Percentiles rank a stretch among this genome's conserved stretches.
These are phyloP conservation scores for Elaeis oleifera DNA, from an alignment of 202 grass and related monocot genomes.

Conservation along the genomic window DNA sequence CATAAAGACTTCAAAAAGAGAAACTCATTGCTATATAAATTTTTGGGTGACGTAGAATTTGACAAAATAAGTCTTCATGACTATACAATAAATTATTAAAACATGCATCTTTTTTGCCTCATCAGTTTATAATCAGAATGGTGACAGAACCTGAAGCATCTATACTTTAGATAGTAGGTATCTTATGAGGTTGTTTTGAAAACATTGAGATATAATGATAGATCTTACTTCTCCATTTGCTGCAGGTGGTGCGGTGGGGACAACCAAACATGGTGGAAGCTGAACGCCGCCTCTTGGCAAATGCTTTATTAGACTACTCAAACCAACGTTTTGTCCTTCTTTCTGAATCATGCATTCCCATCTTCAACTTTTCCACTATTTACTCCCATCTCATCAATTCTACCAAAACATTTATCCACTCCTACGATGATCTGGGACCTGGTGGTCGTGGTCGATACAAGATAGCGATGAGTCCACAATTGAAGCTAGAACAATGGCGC, in stretches of 20 bases:
- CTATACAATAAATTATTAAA: too few species aligned
- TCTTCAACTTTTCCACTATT: constrained; percentile 28
- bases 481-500: constrained; percentile 31
- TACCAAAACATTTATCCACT: constrained; percentile 27
- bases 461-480: constrained; percentile 13
- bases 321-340: constrained; percentile 32
- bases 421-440: constrained; percentile 23
- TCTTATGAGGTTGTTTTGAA: too few species aligned
- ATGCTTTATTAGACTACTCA: constrained; percentile 28
- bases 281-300: constrained; percentile 27
- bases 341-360: constrained; percentile 37
- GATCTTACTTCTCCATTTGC: too few species aligned
- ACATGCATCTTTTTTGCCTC: too few species aligned
- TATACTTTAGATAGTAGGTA: too few species aligned
- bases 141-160: too few species aligned
- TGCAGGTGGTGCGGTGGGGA: constrained; percentile 26
- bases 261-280: constrained; percentile 32
- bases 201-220: too few species aligned
- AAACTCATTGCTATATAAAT: too few species aligned
- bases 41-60: too few species aligned
- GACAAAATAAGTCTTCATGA: too few species aligned
- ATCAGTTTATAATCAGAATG: too few species aligned
- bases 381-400: constrained; percentile 18
- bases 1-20: too few species aligned
- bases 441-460: constrained; percentile 30